Evolutionary conservation across 129 eudicot species (phyloP).

Genomic region (Pseudognaphalium luteoalbum): DNA sequence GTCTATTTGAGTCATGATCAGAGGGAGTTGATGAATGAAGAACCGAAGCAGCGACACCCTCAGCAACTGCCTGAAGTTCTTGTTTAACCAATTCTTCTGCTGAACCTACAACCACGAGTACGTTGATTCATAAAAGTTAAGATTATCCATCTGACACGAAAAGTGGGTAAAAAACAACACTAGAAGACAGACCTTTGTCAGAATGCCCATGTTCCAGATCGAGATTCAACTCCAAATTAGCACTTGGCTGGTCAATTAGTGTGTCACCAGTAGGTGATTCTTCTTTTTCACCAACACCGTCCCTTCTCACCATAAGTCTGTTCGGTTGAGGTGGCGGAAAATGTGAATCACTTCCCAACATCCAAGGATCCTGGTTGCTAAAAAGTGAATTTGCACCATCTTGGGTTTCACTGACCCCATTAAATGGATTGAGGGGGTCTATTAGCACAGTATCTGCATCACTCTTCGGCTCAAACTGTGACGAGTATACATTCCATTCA

Average conservation of each 20-base stretch:
- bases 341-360: conserved; percentile 58
- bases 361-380: conserved; percentile 96
- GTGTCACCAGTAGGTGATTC: conserved; percentile 42
- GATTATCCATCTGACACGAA: neutral
- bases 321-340: conserved; percentile 81
- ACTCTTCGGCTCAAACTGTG: conserved; percentile 38
- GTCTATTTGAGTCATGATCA: conserved; percentile 45
- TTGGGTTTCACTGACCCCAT: conserved; percentile 43
- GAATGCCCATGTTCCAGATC: conserved; percentile 44
- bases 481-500: conserved; percentile 48
- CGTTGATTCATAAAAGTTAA: conserved; percentile 4
- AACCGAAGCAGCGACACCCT: conserved; percentile 93
- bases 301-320: conserved; percentile 54
- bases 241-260: conserved; percentile 37
- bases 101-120: conserved; percentile 50
- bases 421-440: conserved; percentile 45
- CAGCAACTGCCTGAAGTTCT: conserved; percentile 96
- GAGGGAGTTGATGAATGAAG: conserved; percentile 63
- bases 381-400: conserved; percentile 68
- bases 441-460: conserved; percentile 28
- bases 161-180: neutral
- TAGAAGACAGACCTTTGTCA: conserved; percentile 46
- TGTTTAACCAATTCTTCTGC: conserved; percentile 81
- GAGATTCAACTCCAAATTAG: conserved; percentile 45
- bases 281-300: conserved; percentile 39